Conservation (phyloP, 768 basidiomycete species). For the Boletales sp. region DNA sequence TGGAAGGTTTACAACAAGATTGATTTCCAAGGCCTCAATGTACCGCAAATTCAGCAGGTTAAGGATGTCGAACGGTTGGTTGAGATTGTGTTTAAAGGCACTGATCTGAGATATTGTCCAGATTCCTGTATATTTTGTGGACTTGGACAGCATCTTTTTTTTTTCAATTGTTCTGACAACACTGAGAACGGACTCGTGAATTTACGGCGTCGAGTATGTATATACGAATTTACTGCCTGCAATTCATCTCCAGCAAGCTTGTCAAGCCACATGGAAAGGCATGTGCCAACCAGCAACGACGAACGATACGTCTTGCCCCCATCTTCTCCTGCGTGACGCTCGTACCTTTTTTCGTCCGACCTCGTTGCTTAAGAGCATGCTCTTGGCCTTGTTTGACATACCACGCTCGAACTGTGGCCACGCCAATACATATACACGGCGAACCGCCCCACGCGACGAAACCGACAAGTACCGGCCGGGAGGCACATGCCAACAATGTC, state of each 20-base stretch:
- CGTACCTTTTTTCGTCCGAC: too few relatives aligned
- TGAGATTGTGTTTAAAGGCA: constrained; percentile 15
- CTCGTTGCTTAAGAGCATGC: too few relatives aligned
- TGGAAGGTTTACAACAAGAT: constrained; percentile 21
- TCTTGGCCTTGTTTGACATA: too few relatives aligned
- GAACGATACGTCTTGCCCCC: too few relatives aligned
- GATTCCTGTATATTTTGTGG: neutral
- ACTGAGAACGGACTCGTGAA: too few relatives aligned
- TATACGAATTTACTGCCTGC: too few relatives aligned
- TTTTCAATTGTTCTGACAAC: neutral
- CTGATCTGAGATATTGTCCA: constrained; percentile 16
- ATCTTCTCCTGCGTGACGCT: too few relatives aligned
- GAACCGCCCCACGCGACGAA: constrained; percentile 83
- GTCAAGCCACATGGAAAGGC: too few relatives aligned
- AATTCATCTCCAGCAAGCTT: too few relatives aligned
- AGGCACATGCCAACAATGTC: constrained; percentile 85
- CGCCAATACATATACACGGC: constrained; percentile 70
- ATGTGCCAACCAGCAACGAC: too few relatives aligned
- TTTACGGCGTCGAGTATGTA: neutral
- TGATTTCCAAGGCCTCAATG: constrained; percentile 20
- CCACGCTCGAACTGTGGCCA: constrained; percentile 60
- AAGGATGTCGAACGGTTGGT: constrained; percentile 17
- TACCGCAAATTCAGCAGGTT: constrained; percentile 1
- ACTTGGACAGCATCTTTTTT: neutral
- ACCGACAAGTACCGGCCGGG: constrained; percentile 80